Conservation (phyloP, 345 rosid genomes). For the Turritis glabra region DNA sequence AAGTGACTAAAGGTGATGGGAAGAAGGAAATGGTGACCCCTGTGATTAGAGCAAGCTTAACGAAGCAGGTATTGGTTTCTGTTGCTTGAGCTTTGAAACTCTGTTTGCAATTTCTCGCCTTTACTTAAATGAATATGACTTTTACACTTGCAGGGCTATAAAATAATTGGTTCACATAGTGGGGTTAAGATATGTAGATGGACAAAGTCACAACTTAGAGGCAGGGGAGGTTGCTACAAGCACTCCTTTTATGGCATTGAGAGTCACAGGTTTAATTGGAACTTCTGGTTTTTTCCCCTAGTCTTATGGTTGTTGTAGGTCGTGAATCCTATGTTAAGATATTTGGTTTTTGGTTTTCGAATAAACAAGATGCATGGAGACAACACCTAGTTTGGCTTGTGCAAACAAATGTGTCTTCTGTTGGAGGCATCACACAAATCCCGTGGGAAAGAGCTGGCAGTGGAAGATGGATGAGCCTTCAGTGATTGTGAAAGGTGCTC, state of each 20-base stretch:
- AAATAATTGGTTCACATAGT: constrained; percentile 95
- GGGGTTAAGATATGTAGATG: constrained; percentile 98
- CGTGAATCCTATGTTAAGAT: neutral
- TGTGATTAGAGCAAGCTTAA: constrained; percentile 87
- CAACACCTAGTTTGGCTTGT: constrained; percentile 97
- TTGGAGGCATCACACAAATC: constrained; percentile 99
- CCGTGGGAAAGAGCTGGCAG: constrained; percentile 98
- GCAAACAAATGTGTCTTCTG: constrained; percentile 99
- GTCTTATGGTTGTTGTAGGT: neutral
- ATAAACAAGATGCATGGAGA: constrained; percentile 87
- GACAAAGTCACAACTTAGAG: constrained; percentile 99
- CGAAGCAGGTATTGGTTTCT: constrained; percentile 62
- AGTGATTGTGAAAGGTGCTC: constrained; percentile 78
- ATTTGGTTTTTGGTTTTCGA: neutral
- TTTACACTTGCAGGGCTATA: constrained; percentile 73
- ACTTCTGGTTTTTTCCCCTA: constrained; percentile 6
- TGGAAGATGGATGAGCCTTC: constrained; percentile 99
- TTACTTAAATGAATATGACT: neutral
- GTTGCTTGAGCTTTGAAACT: constrained; percentile 11
- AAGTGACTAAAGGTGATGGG: constrained; percentile 55
- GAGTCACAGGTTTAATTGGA: constrained; percentile 78
- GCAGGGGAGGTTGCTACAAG: constrained; percentile 99
- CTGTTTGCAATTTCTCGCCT: neutral
- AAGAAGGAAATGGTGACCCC: constrained; percentile 93
- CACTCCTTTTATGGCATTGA: constrained; percentile 98